A percentile compares a stretch with the other conserved stretches of the same genome.
These are phyloP conservation scores for Epichloe glyceriae DNA, from an alignment of 2,329 filamentous ascomycete species.

Conservation along the genomic window DNA sequence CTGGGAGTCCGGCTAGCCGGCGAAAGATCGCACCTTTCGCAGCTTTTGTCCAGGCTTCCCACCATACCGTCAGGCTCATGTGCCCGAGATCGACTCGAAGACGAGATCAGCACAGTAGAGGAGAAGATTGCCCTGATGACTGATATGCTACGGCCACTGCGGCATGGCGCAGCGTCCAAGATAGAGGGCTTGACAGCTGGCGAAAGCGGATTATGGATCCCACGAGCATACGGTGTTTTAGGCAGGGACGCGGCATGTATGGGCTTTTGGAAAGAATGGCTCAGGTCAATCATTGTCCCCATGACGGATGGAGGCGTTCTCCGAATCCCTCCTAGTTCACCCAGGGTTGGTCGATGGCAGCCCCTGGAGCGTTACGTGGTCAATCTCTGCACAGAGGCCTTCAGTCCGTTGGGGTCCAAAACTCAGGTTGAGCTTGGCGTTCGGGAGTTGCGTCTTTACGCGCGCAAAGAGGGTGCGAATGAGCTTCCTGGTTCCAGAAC, in stretches of 20 bases:
- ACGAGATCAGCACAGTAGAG: constrained; percentile 89
- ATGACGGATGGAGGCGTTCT: constrained; percentile 83
- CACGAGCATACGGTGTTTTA: constrained; percentile 82
- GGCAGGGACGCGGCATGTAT: constrained; percentile 74
- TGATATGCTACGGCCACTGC: constrained; percentile 80
- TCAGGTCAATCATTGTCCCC: constrained; percentile 82
- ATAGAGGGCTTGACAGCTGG: constrained; percentile 93
- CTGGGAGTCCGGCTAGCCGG: constrained; percentile 75
- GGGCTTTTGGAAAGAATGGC: constrained; percentile 97
- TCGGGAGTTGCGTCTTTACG: constrained; percentile 80
- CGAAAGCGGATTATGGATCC: constrained; percentile 92
- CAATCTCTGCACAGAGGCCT: constrained; percentile 90
- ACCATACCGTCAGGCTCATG: constrained; percentile 66
- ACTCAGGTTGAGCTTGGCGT: constrained; percentile 90
- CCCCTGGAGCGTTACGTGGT: constrained; percentile 93
- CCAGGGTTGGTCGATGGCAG: constrained; percentile 87
- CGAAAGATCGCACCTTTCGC: constrained; percentile 81
- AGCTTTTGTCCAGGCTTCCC: constrained; percentile 72
- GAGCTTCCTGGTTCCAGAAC: constrained; percentile 86
- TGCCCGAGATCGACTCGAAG: constrained; percentile 74
- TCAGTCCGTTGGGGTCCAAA: constrained; percentile 82
- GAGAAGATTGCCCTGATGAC: constrained; percentile 97
- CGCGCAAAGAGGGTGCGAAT: constrained; percentile 82
- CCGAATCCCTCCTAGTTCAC: constrained; percentile 76
- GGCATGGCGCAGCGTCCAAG: constrained; percentile 89